Conservation (phyloP, 352 stramenopile species). For the Pythium phragmitis region DNA sequence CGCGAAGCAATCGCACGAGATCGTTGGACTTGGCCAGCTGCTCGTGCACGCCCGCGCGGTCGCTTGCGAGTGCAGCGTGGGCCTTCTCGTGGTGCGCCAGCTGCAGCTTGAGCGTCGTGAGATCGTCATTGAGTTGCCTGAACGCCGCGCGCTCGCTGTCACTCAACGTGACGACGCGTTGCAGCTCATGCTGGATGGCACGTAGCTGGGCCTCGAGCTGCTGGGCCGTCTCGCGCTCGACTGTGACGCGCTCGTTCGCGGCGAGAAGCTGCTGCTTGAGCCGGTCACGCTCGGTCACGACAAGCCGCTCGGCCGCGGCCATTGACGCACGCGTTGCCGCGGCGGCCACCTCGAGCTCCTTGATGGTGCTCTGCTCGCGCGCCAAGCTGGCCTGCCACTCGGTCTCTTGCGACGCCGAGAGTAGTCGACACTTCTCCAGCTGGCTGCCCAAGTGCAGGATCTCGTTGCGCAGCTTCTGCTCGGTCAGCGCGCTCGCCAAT, state of each 20-base stretch:
- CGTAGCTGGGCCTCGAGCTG: constrained; percentile 48
- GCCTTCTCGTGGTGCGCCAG: constrained; percentile 46
- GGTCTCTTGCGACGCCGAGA: constrained; percentile 34
- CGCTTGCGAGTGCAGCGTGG: constrained; percentile 36
- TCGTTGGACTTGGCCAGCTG: constrained; percentile 36
- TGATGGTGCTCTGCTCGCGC: constrained; percentile 33
- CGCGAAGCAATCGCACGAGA: constrained; percentile 32
- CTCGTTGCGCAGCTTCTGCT: constrained; percentile 69
- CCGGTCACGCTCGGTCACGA: constrained; percentile 43
- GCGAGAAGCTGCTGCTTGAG: constrained; percentile 55
- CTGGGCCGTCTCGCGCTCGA: constrained; percentile 34
- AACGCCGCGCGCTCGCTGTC: constrained; percentile 37
- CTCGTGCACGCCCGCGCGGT: constrained; percentile 43
- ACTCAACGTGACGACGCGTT: constrained; percentile 32
- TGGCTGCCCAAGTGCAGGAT: constrained; percentile 59
- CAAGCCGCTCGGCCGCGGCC: constrained; percentile 34
- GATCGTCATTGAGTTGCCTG: constrained; percentile 41
- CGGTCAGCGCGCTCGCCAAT: constrained; percentile 36
- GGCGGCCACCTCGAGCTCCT: constrained; percentile 40
- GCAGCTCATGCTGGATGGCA: constrained; percentile 47
- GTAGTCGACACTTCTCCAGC: constrained; percentile 46
- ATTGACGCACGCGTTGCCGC: constrained; percentile 36
- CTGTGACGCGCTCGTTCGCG: constrained; percentile 39
- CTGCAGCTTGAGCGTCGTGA: constrained; percentile 61
- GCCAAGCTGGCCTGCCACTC: constrained; percentile 35